Evolutionary conservation across 768 basidiomycete genomes (phyloP), one percentile per base, ranked within the genome.

Genomic region (Suillus placidus): DNA sequence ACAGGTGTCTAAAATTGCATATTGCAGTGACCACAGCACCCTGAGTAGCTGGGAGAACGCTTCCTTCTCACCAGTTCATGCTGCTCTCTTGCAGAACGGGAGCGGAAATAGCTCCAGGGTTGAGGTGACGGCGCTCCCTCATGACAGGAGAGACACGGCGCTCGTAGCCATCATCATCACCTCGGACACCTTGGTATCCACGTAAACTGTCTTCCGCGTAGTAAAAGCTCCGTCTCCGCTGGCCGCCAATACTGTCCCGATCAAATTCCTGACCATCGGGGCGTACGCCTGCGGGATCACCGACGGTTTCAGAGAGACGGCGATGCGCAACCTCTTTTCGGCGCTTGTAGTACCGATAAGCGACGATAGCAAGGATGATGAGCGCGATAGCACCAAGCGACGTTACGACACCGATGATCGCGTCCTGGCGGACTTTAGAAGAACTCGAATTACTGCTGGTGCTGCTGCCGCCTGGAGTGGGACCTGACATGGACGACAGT

Each of bases 401-500:
- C 47, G 85, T 88, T 68, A 94, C 92, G 4, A 97, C 94, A 26
- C 95, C 95, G 67, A 97, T 95, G 73, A 97, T 95, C 32, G 93
- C 93, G 69, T 96, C 88, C 72, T 91, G 85, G 14, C 93, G 84
- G 18, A 83, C 80, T 26, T 68, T 67, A 18, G 80, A 75, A 32
- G 73, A 76, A 35, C 71, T 77, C 1, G 74, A 70, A 5, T 70
- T 70, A 23, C 68, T 71, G 12, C 70, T 68, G 20, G 76, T 61
- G 26, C 61, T 62, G 16, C 65, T 64, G 34, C 67, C 69, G 43
- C 73, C 76, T 14, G 72, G 63, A 6, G 78, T 70, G 10, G 85
- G 80, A 55, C 81, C 79, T 0, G 81, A 51, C 10, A 88, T 79
- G 1, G 81, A 81, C 62, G 80, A 74, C 62, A 95, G 73, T 18